A percentile compares a stretch with the other conserved stretches of the same genome.
phyloP scores from a whole-genome alignment of 805 yeast genomes.

The Yarrowia bubula region DNA sequence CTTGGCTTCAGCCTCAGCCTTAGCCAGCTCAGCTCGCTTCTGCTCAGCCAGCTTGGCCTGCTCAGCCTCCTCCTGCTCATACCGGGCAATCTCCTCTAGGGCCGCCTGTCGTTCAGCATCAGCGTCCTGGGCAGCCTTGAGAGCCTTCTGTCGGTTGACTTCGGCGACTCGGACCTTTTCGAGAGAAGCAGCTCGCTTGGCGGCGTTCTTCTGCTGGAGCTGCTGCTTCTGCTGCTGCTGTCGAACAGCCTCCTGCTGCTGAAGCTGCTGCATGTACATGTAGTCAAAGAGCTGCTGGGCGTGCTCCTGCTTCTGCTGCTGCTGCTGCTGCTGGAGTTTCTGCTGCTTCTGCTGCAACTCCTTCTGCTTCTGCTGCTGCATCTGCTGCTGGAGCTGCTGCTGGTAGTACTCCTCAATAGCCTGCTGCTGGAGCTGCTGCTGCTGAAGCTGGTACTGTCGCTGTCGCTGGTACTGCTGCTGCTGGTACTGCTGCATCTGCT shows the following conservation, averaged over 20 bases:
- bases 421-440: not conserved
- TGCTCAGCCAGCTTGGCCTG: not conserved
- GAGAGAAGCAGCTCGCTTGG: not conserved
- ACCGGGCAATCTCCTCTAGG: not conserved
- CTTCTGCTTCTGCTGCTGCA: not conserved
- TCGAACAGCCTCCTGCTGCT: not conserved
- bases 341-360: not conserved
- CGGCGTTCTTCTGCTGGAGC: not conserved
- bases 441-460: not conserved
- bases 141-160: not conserved
- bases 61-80: not conserved
- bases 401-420: not conserved
- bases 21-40: not conserved
- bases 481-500: conserved; percentile 3
- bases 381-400: not conserved
- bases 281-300: conserved; percentile 1
- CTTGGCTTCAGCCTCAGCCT: not conserved
- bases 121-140: not conserved
- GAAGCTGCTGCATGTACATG: conserved; percentile 2
- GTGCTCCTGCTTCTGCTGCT: not conserved
- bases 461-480: not conserved
- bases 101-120: not conserved
- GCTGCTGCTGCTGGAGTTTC: not conserved
- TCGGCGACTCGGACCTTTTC: conserved; percentile 12
- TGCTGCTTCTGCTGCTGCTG: not conserved